These are phyloP conservation scores for Syzygium oleosum DNA, from an alignment of 345 rosid genomes.

Conservation along the genomic window DNA sequence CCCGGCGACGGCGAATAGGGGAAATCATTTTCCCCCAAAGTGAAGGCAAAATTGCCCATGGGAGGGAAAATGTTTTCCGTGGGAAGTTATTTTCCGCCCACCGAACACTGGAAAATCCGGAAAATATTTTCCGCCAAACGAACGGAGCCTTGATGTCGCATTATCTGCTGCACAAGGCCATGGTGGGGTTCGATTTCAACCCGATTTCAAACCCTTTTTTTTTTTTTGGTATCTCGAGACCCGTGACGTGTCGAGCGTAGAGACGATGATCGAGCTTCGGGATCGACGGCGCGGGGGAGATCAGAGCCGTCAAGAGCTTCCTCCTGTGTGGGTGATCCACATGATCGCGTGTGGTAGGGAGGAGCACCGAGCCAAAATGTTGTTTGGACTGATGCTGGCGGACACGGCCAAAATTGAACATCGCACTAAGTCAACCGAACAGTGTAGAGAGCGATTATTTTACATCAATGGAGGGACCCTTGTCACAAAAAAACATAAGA, in stretches of 20 bases:
- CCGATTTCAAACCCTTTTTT: neutral
- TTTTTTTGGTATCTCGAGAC: neutral
- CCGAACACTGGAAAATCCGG: too few species aligned
- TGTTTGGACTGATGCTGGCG: conserved; percentile 45
- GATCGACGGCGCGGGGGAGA: conserved; percentile 6
- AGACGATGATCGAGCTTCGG: neutral
- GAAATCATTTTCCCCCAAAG: too few species aligned
- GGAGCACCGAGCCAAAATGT: conserved; percentile 33
- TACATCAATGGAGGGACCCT: neutral
- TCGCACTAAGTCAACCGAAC: conserved; percentile 29
- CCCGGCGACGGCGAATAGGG: too few species aligned
- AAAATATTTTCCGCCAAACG: too few species aligned
- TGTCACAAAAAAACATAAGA: neutral
- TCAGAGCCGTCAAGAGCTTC: conserved; percentile 12
- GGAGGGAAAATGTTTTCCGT: too few species aligned
- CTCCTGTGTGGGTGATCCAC: conserved; percentile 28
- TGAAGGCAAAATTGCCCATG: too few species aligned
- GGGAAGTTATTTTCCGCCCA: too few species aligned
- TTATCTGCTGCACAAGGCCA: neutral
- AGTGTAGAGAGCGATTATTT: neutral
- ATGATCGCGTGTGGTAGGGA: conserved; percentile 54
- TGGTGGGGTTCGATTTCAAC: neutral
- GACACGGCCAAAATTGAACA: conserved; percentile 10
- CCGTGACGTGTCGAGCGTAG: neutral
- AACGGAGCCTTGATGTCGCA: too few species aligned